Percentiles rank a stretch among this genome's conserved stretches.
These are phyloP conservation scores for Zymoseptoria crescenta DNA, from an alignment of 2,329 filamentous ascomycete genomes.

Conservation along the genomic window DNA sequence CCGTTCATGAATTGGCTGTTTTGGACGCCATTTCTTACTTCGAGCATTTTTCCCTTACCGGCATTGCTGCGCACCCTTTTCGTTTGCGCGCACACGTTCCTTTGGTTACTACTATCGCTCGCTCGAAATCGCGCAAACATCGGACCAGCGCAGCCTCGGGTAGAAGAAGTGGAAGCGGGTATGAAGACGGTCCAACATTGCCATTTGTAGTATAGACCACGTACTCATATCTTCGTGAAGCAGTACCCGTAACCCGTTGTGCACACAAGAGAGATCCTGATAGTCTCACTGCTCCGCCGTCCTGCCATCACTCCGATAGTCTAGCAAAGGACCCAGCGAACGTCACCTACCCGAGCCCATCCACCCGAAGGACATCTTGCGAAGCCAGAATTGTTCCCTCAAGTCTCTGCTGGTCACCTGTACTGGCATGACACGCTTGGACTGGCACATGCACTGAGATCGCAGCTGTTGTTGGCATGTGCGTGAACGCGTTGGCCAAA, in stretches of 20 bases:
- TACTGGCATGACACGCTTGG: slow-evolving; percentile 4
- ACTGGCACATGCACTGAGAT: neutral
- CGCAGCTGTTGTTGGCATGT: slow-evolving; percentile 14
- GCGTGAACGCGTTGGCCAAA: slow-evolving; percentile 2
- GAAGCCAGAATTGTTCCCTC: neutral
- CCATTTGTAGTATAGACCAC: slow-evolving; percentile 3
- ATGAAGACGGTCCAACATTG: slow-evolving; percentile 1
- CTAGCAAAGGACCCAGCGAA: neutral
- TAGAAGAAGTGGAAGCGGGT: slow-evolving; percentile 1
- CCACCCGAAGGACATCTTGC: neutral
- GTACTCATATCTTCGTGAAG: slow-evolving; percentile 3
- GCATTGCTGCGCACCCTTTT: neutral
- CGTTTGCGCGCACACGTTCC: neutral
- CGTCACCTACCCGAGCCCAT: neutral
- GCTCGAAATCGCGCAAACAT: neutral
- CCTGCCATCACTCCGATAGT: neutral
- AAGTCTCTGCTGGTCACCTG: neutral
- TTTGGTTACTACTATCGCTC: neutral
- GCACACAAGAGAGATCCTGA: neutral
- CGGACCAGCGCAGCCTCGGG: neutral
- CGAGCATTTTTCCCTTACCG: neutral
- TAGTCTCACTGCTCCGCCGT: neutral
- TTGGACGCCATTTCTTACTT: neutral
- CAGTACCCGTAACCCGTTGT: neutral
- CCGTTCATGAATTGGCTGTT: neutral